These are phyloP conservation scores for Tetrapisispora fleetii DNA, from an alignment of 805 yeast genomes.

Conservation along the genomic window DNA sequence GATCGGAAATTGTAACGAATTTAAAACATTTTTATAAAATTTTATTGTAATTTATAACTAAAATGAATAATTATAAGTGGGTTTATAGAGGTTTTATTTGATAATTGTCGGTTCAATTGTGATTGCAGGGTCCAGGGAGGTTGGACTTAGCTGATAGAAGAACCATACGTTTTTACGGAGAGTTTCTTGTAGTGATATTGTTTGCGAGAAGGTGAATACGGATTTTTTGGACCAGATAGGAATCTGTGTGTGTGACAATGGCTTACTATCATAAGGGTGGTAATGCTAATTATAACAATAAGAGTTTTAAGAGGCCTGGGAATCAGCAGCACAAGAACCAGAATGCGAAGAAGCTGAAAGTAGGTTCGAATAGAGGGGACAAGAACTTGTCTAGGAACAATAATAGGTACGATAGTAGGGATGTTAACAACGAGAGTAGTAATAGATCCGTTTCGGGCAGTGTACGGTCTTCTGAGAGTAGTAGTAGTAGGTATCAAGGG, in stretches of 20 bases:
- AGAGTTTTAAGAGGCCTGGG: not conserved
- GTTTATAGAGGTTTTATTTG: too few relatives aligned
- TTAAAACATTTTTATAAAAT: not conserved
- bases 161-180: too few relatives aligned
- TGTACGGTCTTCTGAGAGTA: slow-evolving; percentile 3
- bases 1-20: too few relatives aligned
- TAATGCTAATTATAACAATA: not conserved
- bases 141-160: too few relatives aligned
- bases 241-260: not conserved
- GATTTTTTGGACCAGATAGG: too few relatives aligned
- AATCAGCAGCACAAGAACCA: not conserved
- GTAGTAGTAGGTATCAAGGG: slow-evolving; percentile 8
- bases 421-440: not conserved
- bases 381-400: too few relatives aligned
- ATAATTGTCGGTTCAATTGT: too few relatives aligned
- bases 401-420: not conserved
- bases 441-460: not conserved
- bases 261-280: not conserved
- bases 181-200: too few relatives aligned
- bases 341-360: not conserved
- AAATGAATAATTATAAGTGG: not conserved
- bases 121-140: too few relatives aligned
- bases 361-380: not conserved
- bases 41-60: not conserved
- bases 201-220: too few relatives aligned